phyloP scores from a whole-genome alignment of 257 asterid genomes.

The Fraxinus pennsylvanica region DNA sequence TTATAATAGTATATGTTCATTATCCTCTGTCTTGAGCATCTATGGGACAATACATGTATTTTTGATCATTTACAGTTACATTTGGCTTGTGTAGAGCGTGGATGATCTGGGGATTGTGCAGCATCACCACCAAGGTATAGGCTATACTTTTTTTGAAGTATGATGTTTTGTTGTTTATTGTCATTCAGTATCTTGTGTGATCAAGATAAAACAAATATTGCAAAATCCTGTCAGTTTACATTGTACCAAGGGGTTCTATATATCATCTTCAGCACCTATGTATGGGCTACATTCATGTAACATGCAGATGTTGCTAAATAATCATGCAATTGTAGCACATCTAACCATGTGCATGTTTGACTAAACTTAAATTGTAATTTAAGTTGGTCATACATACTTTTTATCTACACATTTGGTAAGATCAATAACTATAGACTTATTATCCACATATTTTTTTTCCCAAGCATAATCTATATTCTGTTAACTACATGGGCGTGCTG shows the following conservation, averaged over 20 bases:
- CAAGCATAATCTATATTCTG: neutral
- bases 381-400: too few species aligned
- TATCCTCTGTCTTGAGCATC: slow-evolving; percentile 9
- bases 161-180: neutral
- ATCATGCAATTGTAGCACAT: neutral
- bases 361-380: too few species aligned
- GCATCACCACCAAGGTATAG: slow-evolving; percentile 68
- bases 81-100: slow-evolving; percentile 44
- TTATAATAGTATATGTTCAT: slow-evolving; percentile 12
- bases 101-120: slow-evolving; percentile 40
- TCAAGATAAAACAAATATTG: neutral
- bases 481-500: neutral
- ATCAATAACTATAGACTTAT: too few species aligned
- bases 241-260: neutral
- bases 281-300: neutral
- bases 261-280: too few species aligned
- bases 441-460: too few species aligned
- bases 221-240: neutral
- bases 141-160: slow-evolving; percentile 12
- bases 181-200: neutral
- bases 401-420: too few species aligned
- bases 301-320: neutral
- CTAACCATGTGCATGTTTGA: neutral
- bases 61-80: slow-evolving; percentile 23
- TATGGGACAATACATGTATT: slow-evolving; percentile 15